These are phyloP conservation scores for Pestalotiopsis sp. DNA, from an alignment of 2,329 filamentous ascomycete genomes.

Conservation along the genomic window DNA sequence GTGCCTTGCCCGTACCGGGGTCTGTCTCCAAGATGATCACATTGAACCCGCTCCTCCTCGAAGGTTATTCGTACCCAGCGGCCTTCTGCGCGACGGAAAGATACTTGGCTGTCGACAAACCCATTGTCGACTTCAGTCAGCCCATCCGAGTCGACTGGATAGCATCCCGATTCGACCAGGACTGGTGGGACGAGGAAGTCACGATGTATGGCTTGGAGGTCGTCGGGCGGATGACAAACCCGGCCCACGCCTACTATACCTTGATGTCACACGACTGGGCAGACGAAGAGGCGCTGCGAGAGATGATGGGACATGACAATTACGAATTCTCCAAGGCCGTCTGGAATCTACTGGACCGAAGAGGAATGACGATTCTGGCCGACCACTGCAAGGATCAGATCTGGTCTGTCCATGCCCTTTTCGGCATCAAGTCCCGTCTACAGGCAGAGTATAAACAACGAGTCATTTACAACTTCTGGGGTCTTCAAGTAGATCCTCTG, in stretches of 20 bases:
- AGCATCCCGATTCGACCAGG: constrained; percentile 24
- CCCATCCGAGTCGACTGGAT: constrained; percentile 21
- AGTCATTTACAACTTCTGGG: not conserved
- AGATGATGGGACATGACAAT: not conserved
- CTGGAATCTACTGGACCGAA: not conserved
- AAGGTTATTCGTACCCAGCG: constrained; percentile 13
- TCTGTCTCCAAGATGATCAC: constrained; percentile 1
- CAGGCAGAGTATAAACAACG: not conserved
- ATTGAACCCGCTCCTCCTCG: constrained; percentile 4
- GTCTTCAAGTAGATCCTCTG: not conserved
- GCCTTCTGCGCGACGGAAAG: fast-evolving
- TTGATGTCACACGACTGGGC: not conserved
- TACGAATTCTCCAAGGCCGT: constrained; percentile 15
- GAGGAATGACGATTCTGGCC: constrained; percentile 16
- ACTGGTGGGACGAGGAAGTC: constrained; percentile 25
- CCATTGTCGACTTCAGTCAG: constrained; percentile 12
- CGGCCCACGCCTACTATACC: not conserved
- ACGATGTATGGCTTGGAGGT: constrained; percentile 18
- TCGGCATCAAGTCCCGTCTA: not conserved
- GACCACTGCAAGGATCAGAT: constrained; percentile 5
- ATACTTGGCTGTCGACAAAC: not conserved
- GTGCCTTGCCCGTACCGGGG: not conserved
- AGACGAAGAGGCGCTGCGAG: not conserved
- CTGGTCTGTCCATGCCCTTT: not conserved
- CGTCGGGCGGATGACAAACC: constrained; percentile 16